phyloP scores from a whole-genome alignment of 768 basidiomycete genomes.

The Tylopilus plumbeoviolaceoides region DNA sequence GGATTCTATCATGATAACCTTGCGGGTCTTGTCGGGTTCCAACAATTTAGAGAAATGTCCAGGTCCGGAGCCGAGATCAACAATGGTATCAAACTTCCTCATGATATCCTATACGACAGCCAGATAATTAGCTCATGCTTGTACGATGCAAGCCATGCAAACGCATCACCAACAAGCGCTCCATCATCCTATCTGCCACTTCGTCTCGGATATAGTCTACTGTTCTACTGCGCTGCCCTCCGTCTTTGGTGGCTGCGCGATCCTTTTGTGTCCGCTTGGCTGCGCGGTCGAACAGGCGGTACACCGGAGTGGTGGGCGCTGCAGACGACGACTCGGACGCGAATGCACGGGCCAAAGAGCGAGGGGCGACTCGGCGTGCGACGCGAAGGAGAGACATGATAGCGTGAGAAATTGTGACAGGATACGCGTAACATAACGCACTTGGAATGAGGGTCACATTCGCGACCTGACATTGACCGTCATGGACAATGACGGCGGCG shows the following conservation, averaged over 20 bases:
- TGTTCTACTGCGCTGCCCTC: conserved; percentile 58
- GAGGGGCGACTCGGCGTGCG: background rate
- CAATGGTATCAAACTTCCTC: conserved; percentile 67
- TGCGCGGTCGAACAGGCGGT: conserved; percentile 82
- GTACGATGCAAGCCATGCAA: conserved; percentile 2
- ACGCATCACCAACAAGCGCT: conserved; percentile 71
- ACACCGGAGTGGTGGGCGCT: conserved; percentile 44
- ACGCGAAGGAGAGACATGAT: conserved; percentile 11
- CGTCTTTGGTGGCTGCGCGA: conserved; percentile 55
- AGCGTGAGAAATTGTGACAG: conserved; percentile 19
- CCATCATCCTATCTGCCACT: conserved; percentile 86
- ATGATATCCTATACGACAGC: conserved; percentile 73
- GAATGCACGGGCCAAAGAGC: conserved; percentile 35
- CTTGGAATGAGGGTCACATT: background rate
- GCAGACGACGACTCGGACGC: conserved; percentile 46
- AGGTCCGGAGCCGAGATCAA: conserved; percentile 88
- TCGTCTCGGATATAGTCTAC: conserved; percentile 93
- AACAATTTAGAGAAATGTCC: conserved; percentile 89
- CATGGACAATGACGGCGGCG: conserved; percentile 15
- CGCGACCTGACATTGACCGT: background rate
- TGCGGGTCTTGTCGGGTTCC: conserved; percentile 60
- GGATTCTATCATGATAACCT: conserved; percentile 80
- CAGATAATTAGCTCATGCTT: conserved; percentile 1
- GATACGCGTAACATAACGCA: conserved; percentile 12
- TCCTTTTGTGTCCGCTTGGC: conserved; percentile 78